A percentile compares a stretch with the other conserved stretches of the same genome.
These are phyloP conservation scores for Nemania diffusa DNA, from an alignment of 2,329 filamentous ascomycete species.

Conservation along the genomic window DNA sequence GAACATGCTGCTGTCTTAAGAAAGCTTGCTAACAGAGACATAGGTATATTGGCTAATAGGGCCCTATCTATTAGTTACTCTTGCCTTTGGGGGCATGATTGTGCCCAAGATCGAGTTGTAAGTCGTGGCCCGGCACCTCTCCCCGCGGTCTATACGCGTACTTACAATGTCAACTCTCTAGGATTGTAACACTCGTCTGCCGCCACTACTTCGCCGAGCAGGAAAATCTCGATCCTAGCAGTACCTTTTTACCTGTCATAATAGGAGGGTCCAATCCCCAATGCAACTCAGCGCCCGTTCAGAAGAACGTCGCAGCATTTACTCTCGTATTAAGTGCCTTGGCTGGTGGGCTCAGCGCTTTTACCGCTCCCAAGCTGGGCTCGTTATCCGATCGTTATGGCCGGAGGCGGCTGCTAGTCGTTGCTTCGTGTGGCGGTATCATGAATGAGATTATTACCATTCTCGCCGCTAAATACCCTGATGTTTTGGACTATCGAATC, in stretches of 20 bases:
- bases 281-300: slow-evolving; percentile 82
- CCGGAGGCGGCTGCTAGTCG: slow-evolving; percentile 76
- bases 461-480: slow-evolving; percentile 78
- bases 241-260: slow-evolving; percentile 71
- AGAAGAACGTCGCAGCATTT: slow-evolving; percentile 80
- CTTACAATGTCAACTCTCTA: slow-evolving; percentile 40
- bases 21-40: slow-evolving; percentile 40
- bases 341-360: slow-evolving; percentile 79
- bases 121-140: slow-evolving; percentile 41
- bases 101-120: slow-evolving; percentile 88
- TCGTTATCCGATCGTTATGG: slow-evolving; percentile 88
- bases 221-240: slow-evolving; percentile 66
- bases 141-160: not conserved
- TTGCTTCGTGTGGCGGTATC: slow-evolving; percentile 80
- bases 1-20: not conserved
- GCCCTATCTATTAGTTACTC: slow-evolving; percentile 82
- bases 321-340: slow-evolving; percentile 79
- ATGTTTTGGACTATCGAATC: slow-evolving; percentile 79
- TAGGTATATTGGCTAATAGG: slow-evolving; percentile 85
- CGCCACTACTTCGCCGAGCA: slow-evolving; percentile 81
- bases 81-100: slow-evolving; percentile 86
- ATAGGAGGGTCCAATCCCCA: slow-evolving; percentile 78
- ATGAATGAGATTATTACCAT: slow-evolving; percentile 80
- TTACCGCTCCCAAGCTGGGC: slow-evolving; percentile 85
- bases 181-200: slow-evolving; percentile 84